Conservation (phyloP, 2,329 filamentous ascomycete genomes). For the Calcarisporium arbuscula region DNA sequence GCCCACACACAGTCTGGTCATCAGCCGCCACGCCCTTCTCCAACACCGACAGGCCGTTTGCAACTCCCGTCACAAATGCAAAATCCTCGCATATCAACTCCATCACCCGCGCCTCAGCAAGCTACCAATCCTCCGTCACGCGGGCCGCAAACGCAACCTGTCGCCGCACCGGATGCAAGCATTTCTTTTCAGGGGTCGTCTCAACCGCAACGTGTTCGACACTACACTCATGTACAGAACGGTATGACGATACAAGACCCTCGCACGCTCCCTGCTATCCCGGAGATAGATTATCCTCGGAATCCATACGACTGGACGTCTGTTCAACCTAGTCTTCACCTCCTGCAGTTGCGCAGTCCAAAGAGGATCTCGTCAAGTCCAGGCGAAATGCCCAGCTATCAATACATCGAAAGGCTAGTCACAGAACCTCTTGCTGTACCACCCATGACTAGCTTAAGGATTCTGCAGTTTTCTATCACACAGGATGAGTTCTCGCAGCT, state of each 20-base stretch:
- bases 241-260: neutral
- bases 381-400: constrained; percentile 41
- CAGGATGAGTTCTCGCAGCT: constrained; percentile 28
- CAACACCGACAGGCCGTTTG: no score
- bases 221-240: no score
- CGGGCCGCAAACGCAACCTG: no score
- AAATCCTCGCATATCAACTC: no score
- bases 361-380: constrained; percentile 27
- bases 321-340: constrained; percentile 37
- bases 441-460: constrained; percentile 31
- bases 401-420: constrained; percentile 47
- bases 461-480: constrained; percentile 40
- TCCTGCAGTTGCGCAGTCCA: constrained; percentile 43
- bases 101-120: no score
- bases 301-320: constrained; percentile 35
- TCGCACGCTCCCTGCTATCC: constrained; percentile 8
- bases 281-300: constrained; percentile 31
- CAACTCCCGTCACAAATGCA: no score
- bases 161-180: no score
- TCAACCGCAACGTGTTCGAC: no score
- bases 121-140: no score
- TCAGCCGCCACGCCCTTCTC: no score
- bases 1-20: no score
- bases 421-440: constrained; percentile 36
- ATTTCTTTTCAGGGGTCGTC: no score